Base-by-base conservation (phyloP, 2,329 filamentous ascomycete genomes). In the Metarhizium sp. region DNA sequence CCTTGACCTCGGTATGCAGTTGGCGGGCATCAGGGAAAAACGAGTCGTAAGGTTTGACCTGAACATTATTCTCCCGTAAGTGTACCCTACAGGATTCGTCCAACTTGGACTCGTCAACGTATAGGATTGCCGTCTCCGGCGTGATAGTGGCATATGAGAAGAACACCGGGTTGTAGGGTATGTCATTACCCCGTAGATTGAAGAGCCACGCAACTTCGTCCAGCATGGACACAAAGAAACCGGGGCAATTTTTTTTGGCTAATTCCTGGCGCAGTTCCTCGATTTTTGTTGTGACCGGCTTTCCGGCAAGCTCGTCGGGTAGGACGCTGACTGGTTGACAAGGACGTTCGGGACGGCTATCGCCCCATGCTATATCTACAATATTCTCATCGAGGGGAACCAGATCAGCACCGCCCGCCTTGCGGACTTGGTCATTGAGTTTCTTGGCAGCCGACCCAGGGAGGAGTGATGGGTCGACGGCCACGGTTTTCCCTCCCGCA, bases 171-270 rank as follows among this genome's bases (percentile, higher is more conserved):
- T 99, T 99, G 75, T 94, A 99, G 0, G 91, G 90, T 61, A 99
- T 97, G 68, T 97, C 94, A 69, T 81, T 94, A 63, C 94, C 94
- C 62, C 94, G 85, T 51, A 99, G 75, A 72, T 99, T 99, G 76
- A 96, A 96, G n/a, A 99, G 79, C 94, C 94, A 99, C 11, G 94
- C 94, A 63, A 96, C 84, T 71, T 99, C 94, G 65, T 99, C 94
- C 47, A 99, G 82, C 85, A 95, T 92, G 6, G 92, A 96, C 49
- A 97, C 83, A 51, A 97, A 84, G 62, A 97, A 90, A 1, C 90
- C 92, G 18, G 86, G 81, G 6, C 85, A 87, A 67, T 94, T 94
- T 74, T 89, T 95, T 77, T 94, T 96, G 58, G 89, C 85, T 16
- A 99, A 75, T 63, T 96, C 92, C 68, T 92, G 92, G n/a, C 92